These are phyloP conservation scores for Chytridiales sp. DNA, from an alignment of 371 early-diverging fungal genomes.

Conservation along the genomic window DNA sequence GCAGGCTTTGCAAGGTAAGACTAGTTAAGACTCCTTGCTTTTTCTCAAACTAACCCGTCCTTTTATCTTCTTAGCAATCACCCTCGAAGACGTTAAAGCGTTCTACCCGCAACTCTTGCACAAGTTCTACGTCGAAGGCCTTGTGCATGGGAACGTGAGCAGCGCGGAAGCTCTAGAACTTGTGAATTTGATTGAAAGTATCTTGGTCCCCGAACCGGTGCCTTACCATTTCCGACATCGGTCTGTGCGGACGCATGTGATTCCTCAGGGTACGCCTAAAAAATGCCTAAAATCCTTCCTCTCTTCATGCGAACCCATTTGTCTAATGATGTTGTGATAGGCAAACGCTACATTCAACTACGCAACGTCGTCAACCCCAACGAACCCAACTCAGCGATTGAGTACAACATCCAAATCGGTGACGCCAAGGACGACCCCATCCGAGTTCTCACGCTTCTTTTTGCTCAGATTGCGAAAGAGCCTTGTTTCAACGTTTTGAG, in stretches of 20 bases:
- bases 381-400: slow-evolving; percentile 85
- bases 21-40: neutral
- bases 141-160: slow-evolving; percentile 80
- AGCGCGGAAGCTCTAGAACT: slow-evolving; percentile 60
- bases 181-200: slow-evolving; percentile 52
- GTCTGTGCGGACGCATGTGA: slow-evolving; percentile 62
- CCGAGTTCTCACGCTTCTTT: slow-evolving; percentile 40
- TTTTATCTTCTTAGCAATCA: slow-evolving; percentile 50
- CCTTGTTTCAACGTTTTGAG: slow-evolving; percentile 91
- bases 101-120: slow-evolving; percentile 71
- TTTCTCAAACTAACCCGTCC: neutral
- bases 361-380: slow-evolving; percentile 69
- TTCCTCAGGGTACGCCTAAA: slow-evolving; percentile 55
- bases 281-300: neutral
- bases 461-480: slow-evolving; percentile 80
- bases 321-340: slow-evolving; percentile 5
- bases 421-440: slow-evolving; percentile 27
- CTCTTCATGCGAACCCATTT: neutral
- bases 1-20: slow-evolving; percentile 42
- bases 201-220: slow-evolving; percentile 60
- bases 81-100: slow-evolving; percentile 66
- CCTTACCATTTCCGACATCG: slow-evolving; percentile 60
- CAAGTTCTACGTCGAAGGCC: slow-evolving; percentile 70
- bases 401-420: slow-evolving; percentile 68
- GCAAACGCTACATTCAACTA: slow-evolving; percentile 54